A percentile compares a stretch with the other conserved stretches of the same genome.
Evolutionary conservation across 2,329 filamentous ascomycete species (phyloP).

Genomic region (Bertia moriformis): DNA sequence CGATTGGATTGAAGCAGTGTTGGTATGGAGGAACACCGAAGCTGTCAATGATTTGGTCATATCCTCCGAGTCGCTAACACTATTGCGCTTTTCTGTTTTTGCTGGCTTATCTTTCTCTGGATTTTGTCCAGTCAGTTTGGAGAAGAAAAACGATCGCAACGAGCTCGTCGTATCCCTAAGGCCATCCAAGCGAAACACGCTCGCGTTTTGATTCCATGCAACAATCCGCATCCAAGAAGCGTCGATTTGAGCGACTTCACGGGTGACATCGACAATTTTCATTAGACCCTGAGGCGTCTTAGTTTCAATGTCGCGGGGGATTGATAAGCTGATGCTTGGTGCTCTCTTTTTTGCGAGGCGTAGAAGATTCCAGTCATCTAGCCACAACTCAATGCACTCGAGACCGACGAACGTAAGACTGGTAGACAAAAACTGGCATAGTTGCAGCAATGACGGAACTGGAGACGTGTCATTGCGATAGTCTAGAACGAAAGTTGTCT

Average conservation of each 20-base stretch:
- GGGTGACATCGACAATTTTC: slow-evolving; percentile 46
- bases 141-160: slow-evolving; percentile 12
- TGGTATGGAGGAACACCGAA: slow-evolving; percentile 56
- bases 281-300: slow-evolving; percentile 54
- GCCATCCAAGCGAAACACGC: neutral
- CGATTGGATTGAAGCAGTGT: slow-evolving; percentile 50
- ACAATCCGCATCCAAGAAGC: slow-evolving; percentile 57
- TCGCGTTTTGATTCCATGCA: slow-evolving; percentile 32
- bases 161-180: slow-evolving; percentile 18
- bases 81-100: slow-evolving; percentile 25
- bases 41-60: slow-evolving; percentile 40
- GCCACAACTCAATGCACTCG: slow-evolving; percentile 48
- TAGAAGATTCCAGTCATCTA: slow-evolving; percentile 53
- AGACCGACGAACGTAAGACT: slow-evolving; percentile 62
- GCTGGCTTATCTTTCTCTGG: slow-evolving; percentile 10
- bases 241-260: slow-evolving; percentile 57
- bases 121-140: neutral
- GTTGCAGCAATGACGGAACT: slow-evolving; percentile 46
- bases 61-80: slow-evolving; percentile 31
- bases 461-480: slow-evolving; percentile 55
- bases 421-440: slow-evolving; percentile 58
- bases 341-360: slow-evolving; percentile 51
- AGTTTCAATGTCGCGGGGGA: slow-evolving; percentile 49
- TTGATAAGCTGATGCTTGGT: slow-evolving; percentile 38
- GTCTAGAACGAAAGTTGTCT: slow-evolving; percentile 58